Conservation (phyloP, 2,329 filamentous ascomycete species). For the Penicillium sp. region DNA sequence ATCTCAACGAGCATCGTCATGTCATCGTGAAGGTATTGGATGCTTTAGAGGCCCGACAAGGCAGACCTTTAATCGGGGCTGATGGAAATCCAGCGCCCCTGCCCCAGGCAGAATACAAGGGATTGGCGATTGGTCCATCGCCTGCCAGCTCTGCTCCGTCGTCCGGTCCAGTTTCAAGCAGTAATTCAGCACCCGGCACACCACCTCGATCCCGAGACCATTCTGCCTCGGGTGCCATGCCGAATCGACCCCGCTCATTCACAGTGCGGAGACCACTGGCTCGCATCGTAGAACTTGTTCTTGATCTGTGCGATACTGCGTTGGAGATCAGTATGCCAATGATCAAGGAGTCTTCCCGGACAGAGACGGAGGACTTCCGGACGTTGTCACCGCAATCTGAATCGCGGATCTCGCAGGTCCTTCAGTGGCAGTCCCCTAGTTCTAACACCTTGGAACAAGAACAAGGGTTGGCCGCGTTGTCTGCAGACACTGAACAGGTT, state of each 20-base stretch:
- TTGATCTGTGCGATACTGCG: constrained; percentile 93
- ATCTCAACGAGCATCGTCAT: constrained; percentile 85
- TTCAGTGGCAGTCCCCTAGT: constrained; percentile 95
- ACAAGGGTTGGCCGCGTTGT: constrained; percentile 82
- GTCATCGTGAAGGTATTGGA: constrained; percentile 94
- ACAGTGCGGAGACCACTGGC: constrained; percentile 85
- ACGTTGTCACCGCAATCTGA: constrained; percentile 96
- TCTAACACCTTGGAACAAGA: constrained; percentile 90
- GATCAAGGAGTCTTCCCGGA: constrained; percentile 73
- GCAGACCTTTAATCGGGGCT: constrained; percentile 39
- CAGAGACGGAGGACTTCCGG: constrained; percentile 70
- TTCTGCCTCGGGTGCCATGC: constrained; percentile 67
- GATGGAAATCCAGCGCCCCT: constrained; percentile 49
- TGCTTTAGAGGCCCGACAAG: constrained; percentile 68
- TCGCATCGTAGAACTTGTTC: constrained; percentile 87
- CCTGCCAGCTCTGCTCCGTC: constrained; percentile 66
- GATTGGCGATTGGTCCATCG: constrained; percentile 75
- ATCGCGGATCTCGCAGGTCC: constrained; percentile 85
- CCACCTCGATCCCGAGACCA: constrained; percentile 66
- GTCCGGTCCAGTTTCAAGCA: constrained; percentile 68
- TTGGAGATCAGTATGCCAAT: constrained; percentile 92
- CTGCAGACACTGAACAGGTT: constrained; percentile 80
- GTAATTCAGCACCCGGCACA: constrained; percentile 67
- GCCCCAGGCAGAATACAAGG: constrained; percentile 79
- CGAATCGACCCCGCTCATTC: constrained; percentile 80